Percentiles rank a stretch among this genome's conserved stretches.
phyloP scores from a whole-genome alignment of 164 flowering plant species.

The Umbellularia californica region DNA sequence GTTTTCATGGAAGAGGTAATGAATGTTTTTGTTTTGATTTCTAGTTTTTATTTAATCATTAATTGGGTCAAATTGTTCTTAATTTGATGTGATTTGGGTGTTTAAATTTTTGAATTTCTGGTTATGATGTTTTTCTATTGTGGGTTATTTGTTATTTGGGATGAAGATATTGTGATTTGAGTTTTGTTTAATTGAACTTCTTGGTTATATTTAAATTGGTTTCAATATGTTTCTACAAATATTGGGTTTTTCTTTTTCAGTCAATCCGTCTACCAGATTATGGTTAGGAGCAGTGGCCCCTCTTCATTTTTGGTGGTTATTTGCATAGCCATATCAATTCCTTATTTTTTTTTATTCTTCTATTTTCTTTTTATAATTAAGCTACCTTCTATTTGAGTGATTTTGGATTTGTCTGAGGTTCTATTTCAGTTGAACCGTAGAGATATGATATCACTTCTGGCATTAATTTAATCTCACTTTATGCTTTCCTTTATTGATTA shows the following conservation, averaged over 20 bases:
- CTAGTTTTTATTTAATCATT: neutral
- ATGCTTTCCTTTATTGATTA: too few relatives aligned
- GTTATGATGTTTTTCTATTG: neutral
- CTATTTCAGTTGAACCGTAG: neutral
- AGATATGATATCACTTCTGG: neutral
- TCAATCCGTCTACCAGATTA: too few relatives aligned
- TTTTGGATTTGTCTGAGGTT: neutral
- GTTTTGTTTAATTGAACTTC: neutral
- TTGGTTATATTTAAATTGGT: neutral
- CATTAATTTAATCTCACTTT: too few relatives aligned
- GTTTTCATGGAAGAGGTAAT: slow-evolving; percentile 75
- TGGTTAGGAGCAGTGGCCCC: neutral
- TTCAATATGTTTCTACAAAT: neutral
- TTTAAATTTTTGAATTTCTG: neutral
- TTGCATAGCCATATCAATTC: neutral
- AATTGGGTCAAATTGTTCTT: neutral
- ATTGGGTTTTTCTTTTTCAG: too few relatives aligned
- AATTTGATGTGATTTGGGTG: neutral
- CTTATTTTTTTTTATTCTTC: neutral
- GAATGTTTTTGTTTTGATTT: neutral
- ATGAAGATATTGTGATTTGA: neutral
- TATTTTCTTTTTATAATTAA: neutral
- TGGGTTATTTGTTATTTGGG: too few relatives aligned
- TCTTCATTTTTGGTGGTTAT: neutral
- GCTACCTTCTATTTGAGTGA: neutral